phyloP scores from a whole-genome alignment of 129 eudicot species.

The Mikania micrantha region DNA sequence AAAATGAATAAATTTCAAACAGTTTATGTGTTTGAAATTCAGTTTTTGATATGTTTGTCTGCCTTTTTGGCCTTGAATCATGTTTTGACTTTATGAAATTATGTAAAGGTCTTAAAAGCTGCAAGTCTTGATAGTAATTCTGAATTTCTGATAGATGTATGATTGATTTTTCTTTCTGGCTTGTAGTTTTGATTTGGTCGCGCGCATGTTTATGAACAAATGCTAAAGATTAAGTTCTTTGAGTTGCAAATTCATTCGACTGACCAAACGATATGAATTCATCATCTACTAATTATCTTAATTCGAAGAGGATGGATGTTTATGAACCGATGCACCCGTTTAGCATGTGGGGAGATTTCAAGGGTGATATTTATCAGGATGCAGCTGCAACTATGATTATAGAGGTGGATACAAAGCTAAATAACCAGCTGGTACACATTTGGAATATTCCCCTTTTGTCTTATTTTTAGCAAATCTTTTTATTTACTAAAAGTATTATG shows the following conservation, averaged over 20 bases:
- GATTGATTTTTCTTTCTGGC: conserved; percentile 17
- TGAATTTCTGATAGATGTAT: conserved; percentile 5
- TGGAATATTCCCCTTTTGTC: background rate
- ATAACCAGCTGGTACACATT: conserved; percentile 52
- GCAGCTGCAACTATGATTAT: conserved; percentile 53
- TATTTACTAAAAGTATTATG: conserved; percentile 1
- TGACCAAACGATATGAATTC: conserved; percentile 55
- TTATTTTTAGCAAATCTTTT: background rate
- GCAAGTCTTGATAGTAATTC: background rate
- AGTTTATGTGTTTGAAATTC: background rate
- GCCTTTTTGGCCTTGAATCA: background rate
- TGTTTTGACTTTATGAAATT: background rate
- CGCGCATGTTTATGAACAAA: background rate
- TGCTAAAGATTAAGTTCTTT: conserved; percentile 27
- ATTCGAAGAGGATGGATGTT: conserved; percentile 73
- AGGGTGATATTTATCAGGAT: conserved; percentile 55
- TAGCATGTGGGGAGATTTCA: conserved; percentile 88
- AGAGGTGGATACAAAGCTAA: conserved; percentile 58
- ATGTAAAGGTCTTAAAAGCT: background rate
- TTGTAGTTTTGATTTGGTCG: conserved; percentile 18
- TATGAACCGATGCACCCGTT: conserved; percentile 80
- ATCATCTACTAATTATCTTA: conserved; percentile 61
- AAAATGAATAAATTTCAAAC: background rate
- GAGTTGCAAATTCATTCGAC: conserved; percentile 19
- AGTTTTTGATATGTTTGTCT: background rate